phyloP scores from a whole-genome alignment of 83 land plant genomes.

The Picea abies region DNA sequence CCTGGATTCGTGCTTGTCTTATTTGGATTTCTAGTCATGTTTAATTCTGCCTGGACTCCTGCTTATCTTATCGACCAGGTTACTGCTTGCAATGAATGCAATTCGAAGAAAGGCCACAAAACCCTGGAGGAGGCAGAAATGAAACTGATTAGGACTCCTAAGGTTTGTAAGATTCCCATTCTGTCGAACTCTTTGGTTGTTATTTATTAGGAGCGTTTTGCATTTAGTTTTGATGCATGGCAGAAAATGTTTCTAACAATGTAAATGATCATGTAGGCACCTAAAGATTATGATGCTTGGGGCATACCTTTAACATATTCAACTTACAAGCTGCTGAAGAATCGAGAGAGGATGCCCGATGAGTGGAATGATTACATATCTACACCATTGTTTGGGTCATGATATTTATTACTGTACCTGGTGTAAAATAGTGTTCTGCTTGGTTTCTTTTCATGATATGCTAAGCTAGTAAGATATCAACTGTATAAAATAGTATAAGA shows the following conservation, averaged over 20 bases:
- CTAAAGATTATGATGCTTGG: conserved; percentile 59
- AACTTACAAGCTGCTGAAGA: conserved; percentile 51
- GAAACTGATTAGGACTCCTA: conserved; percentile 57
- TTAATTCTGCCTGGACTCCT: no score
- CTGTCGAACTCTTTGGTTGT: background rate
- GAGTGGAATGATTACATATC: conserved; percentile 69
- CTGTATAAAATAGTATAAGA: background rate
- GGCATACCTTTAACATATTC: conserved; percentile 59
- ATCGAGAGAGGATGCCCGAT: conserved; percentile 46
- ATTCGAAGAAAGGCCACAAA: conserved; percentile 67
- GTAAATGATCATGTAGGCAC: conserved; percentile 45
- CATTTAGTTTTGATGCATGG: background rate
- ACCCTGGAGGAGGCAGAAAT: conserved; percentile 69
- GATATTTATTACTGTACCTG: background rate
- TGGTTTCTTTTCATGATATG: no score
- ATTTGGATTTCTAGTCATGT: no score
- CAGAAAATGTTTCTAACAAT: background rate
- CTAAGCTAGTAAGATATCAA: background rate
- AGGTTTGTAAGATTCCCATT: conserved; percentile 29
- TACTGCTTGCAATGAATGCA: conserved; percentile 71
- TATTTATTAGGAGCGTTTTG: background rate
- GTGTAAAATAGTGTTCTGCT: background rate
- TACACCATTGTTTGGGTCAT: conserved; percentile 14
- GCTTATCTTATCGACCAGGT: conserved; percentile 33
- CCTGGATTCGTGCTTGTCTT: no score